Evolutionary conservation across 495 filamentous ascomycete genomes (phyloP).

Genomic region (Copromyces sp.): DNA sequence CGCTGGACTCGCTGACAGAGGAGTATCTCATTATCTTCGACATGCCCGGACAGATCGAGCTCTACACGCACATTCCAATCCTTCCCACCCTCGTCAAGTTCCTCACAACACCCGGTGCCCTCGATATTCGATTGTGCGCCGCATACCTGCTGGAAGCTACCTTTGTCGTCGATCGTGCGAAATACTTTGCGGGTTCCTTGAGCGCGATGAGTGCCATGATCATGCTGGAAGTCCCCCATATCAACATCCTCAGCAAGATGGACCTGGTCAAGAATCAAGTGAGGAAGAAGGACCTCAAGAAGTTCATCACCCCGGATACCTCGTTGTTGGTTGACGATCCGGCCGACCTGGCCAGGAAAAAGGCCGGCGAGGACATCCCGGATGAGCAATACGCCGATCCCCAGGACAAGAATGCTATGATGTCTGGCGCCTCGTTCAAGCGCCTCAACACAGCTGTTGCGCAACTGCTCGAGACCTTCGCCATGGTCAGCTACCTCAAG

Average conservation of each 20-base stretch:
- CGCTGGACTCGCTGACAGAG: constrained; percentile 77
- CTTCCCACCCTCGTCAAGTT: constrained; percentile 76
- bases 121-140: constrained; percentile 89
- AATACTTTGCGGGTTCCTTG: constrained; percentile 92
- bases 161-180: constrained; percentile 88
- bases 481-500: constrained; percentile 91
- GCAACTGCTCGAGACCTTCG: constrained; percentile 86
- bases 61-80: constrained; percentile 94
- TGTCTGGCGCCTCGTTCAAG: constrained; percentile 70
- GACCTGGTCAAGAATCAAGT: constrained; percentile 83
- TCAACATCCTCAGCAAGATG: constrained; percentile 96
- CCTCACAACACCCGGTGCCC: constrained; percentile 63
- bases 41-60: constrained; percentile 97
- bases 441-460: constrained; percentile 77
- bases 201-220: constrained; percentile 98
- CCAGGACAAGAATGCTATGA: constrained; percentile 49
- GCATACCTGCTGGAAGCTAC: constrained; percentile 91
- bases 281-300: constrained; percentile 69
- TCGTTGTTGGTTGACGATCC: constrained; percentile 65
- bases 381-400: constrained; percentile 43
- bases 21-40: constrained; percentile 96
- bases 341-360: constrained; percentile 36
- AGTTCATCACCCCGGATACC: constrained; percentile 76
- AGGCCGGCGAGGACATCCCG: constrained; percentile 22
- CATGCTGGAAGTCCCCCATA: constrained; percentile 90